phyloP scores from a whole-genome alignment of 2,329 filamentous ascomycete genomes.

The Paecilomyces dactylethromorphus region DNA sequence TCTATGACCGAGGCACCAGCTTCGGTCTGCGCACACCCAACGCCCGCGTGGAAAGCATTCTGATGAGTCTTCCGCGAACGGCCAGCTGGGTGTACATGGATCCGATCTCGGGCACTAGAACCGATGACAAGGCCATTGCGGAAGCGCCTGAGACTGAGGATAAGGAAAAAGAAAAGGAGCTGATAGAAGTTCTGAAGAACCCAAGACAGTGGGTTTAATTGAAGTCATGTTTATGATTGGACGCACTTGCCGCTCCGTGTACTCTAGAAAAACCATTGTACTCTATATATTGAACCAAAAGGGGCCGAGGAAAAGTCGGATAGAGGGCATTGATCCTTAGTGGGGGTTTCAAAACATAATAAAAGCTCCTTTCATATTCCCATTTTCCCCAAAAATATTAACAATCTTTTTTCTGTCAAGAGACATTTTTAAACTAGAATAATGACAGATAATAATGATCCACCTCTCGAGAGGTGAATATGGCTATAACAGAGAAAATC shows the following conservation, averaged over 20 bases:
- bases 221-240: background rate
- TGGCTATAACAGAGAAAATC: background rate
- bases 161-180: constrained; percentile 58
- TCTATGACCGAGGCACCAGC: constrained; percentile 89
- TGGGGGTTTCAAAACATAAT: too few species aligned
- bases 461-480: background rate
- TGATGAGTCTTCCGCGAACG: constrained; percentile 93
- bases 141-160: constrained; percentile 27
- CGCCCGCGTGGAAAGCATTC: constrained; percentile 86
- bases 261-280: background rate
- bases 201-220: constrained; percentile 55
- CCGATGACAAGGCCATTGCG: constrained; percentile 30
- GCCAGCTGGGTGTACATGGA: constrained; percentile 97
- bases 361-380: too few species aligned
- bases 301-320: too few species aligned
- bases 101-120: constrained; percentile 39
- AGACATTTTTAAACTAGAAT: background rate
- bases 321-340: too few species aligned
- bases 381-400: background rate
- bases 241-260: background rate
- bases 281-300: background rate
- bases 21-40: constrained; percentile 93
- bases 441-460: background rate
- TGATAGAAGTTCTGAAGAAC: constrained; percentile 64
- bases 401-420: background rate